phyloP scores from a whole-genome alignment of 352 stramenopile genomes.

The Phytophthora macrochlamydospora region DNA sequence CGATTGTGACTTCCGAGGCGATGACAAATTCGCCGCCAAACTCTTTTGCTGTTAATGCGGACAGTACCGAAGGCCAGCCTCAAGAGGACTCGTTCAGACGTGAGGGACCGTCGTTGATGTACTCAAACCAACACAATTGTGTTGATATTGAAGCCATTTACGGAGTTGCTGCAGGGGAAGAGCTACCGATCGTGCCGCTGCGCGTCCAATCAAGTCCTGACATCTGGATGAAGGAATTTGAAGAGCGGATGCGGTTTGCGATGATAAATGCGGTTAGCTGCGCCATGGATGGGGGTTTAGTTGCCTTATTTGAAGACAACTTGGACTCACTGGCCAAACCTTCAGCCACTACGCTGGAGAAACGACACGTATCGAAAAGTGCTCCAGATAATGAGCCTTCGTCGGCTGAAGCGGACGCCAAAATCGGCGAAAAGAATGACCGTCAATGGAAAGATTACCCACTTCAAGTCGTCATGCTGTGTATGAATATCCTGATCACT shows the following conservation, averaged over 20 bases:
- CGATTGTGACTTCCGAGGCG: conserved; percentile 3
- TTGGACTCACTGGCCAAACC: conserved; percentile 43
- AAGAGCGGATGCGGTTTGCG: conserved; percentile 38
- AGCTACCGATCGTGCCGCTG: conserved; percentile 46
- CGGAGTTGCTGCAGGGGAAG: conserved; percentile 32
- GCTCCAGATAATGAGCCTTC: neutral
- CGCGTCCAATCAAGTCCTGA: conserved; percentile 51
- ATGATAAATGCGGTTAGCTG: conserved; percentile 41
- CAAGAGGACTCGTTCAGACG: conserved; percentile 1
- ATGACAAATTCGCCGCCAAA: conserved; percentile 1
- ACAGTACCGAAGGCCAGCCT: neutral
- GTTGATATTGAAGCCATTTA: conserved; percentile 52
- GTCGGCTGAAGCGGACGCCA: conserved; percentile 7
- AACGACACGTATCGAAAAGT: conserved; percentile 3
- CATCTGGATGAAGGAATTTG: conserved; percentile 74
- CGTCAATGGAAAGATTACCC: conserved; percentile 48
- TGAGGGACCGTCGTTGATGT: neutral
- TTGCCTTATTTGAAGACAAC: conserved; percentile 49
- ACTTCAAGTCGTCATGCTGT: conserved; percentile 62
- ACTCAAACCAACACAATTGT: conserved; percentile 12
- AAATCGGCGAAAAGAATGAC: neutral
- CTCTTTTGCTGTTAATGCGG: neutral
- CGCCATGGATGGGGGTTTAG: conserved; percentile 44
- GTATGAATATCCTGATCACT: conserved; percentile 61
- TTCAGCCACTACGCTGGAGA: conserved; percentile 13